phyloP scores from a whole-genome alignment of 1,284 basidiomycete genomes.

The Trichosporon asahii region DNA sequence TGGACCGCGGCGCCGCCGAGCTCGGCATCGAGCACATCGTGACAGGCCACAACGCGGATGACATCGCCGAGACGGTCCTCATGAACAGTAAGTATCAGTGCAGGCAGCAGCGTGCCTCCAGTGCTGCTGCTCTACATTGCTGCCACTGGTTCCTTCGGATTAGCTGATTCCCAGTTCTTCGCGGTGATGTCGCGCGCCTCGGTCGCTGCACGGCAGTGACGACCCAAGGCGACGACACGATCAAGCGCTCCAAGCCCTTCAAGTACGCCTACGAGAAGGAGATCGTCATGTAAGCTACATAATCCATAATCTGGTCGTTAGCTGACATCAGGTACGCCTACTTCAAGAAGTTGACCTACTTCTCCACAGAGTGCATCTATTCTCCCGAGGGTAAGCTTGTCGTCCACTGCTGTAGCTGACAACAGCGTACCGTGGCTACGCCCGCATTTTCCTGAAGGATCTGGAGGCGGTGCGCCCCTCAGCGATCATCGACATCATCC shows the following conservation, averaged over 20 bases:
- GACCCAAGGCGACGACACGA: slow-evolving; percentile 88
- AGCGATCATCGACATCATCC: slow-evolving; percentile 96
- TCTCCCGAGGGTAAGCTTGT: slow-evolving; percentile 67
- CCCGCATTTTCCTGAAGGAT: slow-evolving; percentile 89
- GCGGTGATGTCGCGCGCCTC: slow-evolving; percentile 91
- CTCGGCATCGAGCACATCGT: slow-evolving; percentile 95
- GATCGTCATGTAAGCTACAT: slow-evolving; percentile 84
- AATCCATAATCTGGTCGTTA: neutral
- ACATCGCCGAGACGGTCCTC: slow-evolving; percentile 95
- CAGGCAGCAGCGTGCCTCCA: too few species aligned
- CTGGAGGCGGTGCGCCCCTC: slow-evolving; percentile 89
- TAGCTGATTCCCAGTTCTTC: slow-evolving; percentile 66
- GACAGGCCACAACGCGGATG: slow-evolving; percentile 98
- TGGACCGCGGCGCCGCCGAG: slow-evolving; percentile 87
- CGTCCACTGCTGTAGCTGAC: neutral
- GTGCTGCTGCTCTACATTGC: too few species aligned
- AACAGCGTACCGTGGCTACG: slow-evolving; percentile 89
- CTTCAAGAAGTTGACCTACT: slow-evolving; percentile 97
- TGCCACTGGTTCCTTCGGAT: neutral
- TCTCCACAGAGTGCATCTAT: slow-evolving; percentile 99
- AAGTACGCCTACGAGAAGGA: slow-evolving; percentile 99
- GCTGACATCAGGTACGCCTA: slow-evolving; percentile 78
- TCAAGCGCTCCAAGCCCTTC: slow-evolving; percentile 96
- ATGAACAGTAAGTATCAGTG: slow-evolving; percentile 79
- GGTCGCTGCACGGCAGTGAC: slow-evolving; percentile 92